Conservation (phyloP, 164 flowering plant species). For the Buxus sempervirens region DNA sequence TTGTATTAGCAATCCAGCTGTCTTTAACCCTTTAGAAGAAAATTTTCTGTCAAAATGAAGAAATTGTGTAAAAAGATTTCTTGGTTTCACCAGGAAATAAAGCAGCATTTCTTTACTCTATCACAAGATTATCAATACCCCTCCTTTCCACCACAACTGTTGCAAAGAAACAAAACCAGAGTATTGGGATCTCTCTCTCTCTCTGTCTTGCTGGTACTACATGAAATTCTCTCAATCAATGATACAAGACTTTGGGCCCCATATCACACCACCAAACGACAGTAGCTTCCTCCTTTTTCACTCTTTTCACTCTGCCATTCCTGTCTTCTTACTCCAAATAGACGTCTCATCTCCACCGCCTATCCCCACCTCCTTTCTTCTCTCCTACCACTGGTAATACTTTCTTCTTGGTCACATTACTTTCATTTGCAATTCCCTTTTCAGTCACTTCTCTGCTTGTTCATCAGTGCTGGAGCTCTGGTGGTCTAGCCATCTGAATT, state of each 20-base stretch:
- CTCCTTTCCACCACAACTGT: not conserved
- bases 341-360: constrained; percentile 19
- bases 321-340: constrained; percentile 33
- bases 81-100: not conserved
- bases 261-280: constrained; percentile 26
- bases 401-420: no score
- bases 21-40: not conserved
- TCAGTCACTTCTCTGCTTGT: constrained; percentile 13
- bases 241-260: constrained; percentile 5
- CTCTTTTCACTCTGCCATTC: constrained; percentile 7
- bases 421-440: not conserved
- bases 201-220: no score
- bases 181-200: not conserved
- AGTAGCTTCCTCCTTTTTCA: not conserved
- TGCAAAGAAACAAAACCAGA: not conserved
- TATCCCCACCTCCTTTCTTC: constrained; percentile 11
- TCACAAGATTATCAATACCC: not conserved
- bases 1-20: not conserved
- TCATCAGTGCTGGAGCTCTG: not conserved
- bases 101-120: not conserved
- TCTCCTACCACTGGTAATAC: no score
- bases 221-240: no score
- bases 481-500: not conserved
- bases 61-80: not conserved
- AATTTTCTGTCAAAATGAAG: not conserved